Percentiles rank a stretch among this genome's conserved stretches.
phyloP scores from a whole-genome alignment of 129 eudicot genomes.

The Helianthus tuberosus region DNA sequence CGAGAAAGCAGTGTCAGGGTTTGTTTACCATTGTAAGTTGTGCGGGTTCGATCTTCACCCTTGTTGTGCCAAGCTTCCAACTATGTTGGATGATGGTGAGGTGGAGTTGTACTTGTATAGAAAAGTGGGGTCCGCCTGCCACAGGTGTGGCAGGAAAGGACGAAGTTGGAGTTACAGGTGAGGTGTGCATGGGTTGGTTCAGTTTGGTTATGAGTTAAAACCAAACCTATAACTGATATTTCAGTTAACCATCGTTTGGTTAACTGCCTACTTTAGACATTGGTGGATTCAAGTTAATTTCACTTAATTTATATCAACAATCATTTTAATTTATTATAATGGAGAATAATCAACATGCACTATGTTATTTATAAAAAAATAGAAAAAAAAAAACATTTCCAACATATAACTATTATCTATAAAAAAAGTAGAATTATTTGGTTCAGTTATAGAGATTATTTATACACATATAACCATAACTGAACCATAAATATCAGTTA shows the following conservation, averaged over 20 bases:
- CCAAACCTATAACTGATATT: neutral
- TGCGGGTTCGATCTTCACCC: conserved; percentile 78
- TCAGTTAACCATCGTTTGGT: too few species aligned
- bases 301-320: too few species aligned
- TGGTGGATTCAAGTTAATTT: too few species aligned
- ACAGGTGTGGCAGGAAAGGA: conserved; percentile 62
- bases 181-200: neutral
- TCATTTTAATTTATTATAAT: too few species aligned
- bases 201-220: neutral
- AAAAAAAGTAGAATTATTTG: neutral
- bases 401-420: neutral
- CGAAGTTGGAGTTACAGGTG: conserved; percentile 63
- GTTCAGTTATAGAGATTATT: neutral
- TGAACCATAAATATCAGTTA: neutral
- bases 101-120: conserved; percentile 43
- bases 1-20: conserved; percentile 48
- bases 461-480: neutral
- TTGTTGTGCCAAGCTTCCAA: conserved; percentile 75
- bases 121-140: conserved; percentile 49
- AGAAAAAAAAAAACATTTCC: neutral
- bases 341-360: too few species aligned
- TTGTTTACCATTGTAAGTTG: conserved; percentile 56
- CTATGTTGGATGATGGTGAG: conserved; percentile 52
- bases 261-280: too few species aligned
- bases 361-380: neutral